A percentile compares a stretch with the other conserved stretches of the same genome.
phyloP scores from a whole-genome alignment of 139 green algal species.

The Chlamydomonas sp. region DNA sequence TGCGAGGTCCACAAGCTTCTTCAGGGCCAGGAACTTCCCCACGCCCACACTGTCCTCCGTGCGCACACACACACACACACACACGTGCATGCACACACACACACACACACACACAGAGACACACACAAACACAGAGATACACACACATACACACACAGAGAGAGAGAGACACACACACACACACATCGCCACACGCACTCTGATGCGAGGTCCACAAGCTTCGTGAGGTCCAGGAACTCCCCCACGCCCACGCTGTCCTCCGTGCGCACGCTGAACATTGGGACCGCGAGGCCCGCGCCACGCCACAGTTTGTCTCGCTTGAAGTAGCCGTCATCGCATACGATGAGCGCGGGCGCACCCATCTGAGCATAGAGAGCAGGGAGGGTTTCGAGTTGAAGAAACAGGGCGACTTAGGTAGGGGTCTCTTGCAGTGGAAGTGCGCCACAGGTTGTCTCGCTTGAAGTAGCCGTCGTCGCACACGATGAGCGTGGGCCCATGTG shows the following conservation, averaged over 20 bases:
- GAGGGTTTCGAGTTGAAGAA: background rate
- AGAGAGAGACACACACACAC: constrained; percentile 2
- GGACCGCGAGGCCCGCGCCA: constrained; percentile 77
- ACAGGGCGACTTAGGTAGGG: background rate
- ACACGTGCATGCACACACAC: no score
- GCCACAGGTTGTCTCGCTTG: constrained; percentile 63
- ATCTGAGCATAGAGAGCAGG: constrained; percentile 17
- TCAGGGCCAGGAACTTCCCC: constrained; percentile 88
- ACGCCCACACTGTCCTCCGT: constrained; percentile 57
- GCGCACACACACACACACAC: constrained; percentile 41
- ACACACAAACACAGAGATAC: no score
- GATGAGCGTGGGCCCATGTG: constrained; percentile 41
- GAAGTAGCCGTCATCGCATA: constrained; percentile 62
- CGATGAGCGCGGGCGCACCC: constrained; percentile 42
- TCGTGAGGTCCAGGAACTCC: constrained; percentile 85
- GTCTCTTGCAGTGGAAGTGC: constrained; percentile 14
- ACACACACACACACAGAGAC: background rate
- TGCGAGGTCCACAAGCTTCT: constrained; percentile 70
- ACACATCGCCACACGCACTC: no score
- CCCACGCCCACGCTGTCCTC: constrained; percentile 64
- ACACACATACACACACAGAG: background rate
- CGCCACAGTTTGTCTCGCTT: constrained; percentile 66
- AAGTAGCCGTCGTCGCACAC: constrained; percentile 63
- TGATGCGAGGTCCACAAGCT: constrained; percentile 70
- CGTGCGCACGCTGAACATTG: constrained; percentile 85